phyloP scores from a whole-genome alignment of 1,139 yeast species.

The Zygosaccharomyces sapae region DNA sequence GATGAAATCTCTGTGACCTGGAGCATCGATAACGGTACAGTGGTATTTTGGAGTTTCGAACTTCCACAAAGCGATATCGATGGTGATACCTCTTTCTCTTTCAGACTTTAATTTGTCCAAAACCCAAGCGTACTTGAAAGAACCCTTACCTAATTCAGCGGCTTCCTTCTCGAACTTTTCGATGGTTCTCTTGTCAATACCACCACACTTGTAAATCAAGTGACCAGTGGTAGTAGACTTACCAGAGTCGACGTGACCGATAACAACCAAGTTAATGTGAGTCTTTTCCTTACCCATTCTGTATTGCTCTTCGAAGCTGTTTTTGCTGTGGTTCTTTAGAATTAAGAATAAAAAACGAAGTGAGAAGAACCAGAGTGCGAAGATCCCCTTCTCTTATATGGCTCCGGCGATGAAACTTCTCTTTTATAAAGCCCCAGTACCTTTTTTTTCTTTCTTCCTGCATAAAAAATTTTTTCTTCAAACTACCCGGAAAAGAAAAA shows the following conservation, averaged over 20 bases:
- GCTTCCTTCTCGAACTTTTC: conserved; percentile 99
- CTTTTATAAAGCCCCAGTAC: conserved; percentile 11
- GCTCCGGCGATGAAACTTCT: conserved; percentile 6
- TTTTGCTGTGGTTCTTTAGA: conserved; percentile 8
- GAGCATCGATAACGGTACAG: conserved; percentile 91
- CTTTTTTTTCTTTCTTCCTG: conserved; percentile 2
- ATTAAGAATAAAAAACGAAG: background rate
- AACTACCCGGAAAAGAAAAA: conserved; percentile 5
- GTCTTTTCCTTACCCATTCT: conserved; percentile 82
- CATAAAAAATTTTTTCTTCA: conserved; percentile 3
- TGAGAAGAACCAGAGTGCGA: conserved; percentile 4
- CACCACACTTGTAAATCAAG: conserved; percentile 93
- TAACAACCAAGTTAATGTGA: conserved; percentile 99
- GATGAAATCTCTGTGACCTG: conserved; percentile 97
- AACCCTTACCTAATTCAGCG: conserved; percentile 97
- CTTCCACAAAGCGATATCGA: conserved; percentile 92
- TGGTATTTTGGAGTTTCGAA: conserved; percentile 94
- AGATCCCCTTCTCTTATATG: conserved; percentile 12
- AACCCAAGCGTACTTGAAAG: conserved; percentile 98
- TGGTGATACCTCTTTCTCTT: conserved; percentile 97
- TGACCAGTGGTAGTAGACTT: conserved; percentile 98
- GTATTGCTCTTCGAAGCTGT: conserved; percentile 12
- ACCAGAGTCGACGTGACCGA: conserved; percentile 99
- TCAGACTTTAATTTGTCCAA: conserved; percentile 93
- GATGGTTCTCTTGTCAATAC: conserved; percentile 96